Base-by-base conservation (phyloP, 2,329 filamentous ascomycete species). In the Neodidymelliopsis sp. region DNA sequence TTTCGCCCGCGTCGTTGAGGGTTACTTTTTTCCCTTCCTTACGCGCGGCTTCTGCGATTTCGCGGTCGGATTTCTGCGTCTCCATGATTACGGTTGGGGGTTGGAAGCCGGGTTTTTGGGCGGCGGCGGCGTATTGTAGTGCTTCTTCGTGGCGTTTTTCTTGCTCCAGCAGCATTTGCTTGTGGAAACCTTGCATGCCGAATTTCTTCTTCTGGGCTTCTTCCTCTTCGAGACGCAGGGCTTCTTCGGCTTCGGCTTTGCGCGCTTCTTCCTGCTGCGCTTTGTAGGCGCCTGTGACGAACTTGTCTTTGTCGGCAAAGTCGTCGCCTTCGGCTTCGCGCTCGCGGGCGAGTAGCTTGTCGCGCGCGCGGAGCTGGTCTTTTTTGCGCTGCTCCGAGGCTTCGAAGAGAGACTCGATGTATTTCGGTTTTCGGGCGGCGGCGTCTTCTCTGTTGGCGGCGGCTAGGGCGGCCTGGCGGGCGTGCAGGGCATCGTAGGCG, bases 221-320 rank as follows among this genome's bases (percentile, higher is more conserved):
- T 81, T 86, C 83, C 27, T 79, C 81, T 62, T 87, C 88, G 61
- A 90, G 86, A 48, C 80, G 77, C 49, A 71, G 74, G 66, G 79
- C 82, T 74, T 94, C 89, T 66, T 90, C 88, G 56, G 85, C 87
- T 65, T 92, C 88, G 7, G 89, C 66, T 44, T 79, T 77, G 58
- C 79, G 77, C 57, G 90, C 86, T 71, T 92, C 90, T 67, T 88
- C 88, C 65, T 92, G 89, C 67, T 93, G 89, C 65, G 82, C 81
- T 76, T 89, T 90, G 70, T 94, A 95, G 25, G 89, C 89, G 49
- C 85, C 87, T 0, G 90, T 94, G 24, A 94, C 90, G 60, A 94
- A 94, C 72, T 87, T 90, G 68, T 94, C 90, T 75, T 92, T 94
- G 62, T 87, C 90, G 0, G 82, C 87, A 63, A 85, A 94, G 65